A percentile compares a stretch with the other conserved stretches of the same genome.
phyloP scores from a whole-genome alignment of 2,329 filamentous ascomycete genomes.

The Biscogniauxia mediterranea region DNA sequence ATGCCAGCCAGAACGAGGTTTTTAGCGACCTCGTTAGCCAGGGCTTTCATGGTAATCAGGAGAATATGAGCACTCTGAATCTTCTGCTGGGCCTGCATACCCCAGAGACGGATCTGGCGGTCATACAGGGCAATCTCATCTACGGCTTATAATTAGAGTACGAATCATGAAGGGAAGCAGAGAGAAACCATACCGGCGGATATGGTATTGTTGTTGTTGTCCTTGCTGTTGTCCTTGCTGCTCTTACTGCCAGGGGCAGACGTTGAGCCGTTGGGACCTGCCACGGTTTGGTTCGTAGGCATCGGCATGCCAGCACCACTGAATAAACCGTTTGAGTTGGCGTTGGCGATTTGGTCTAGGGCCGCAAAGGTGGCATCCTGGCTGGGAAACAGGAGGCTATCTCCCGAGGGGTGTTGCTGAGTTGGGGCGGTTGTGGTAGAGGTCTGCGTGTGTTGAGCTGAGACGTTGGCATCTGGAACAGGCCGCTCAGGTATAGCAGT shows the following conservation, averaged over 20 bases:
- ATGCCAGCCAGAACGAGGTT: slow-evolving; percentile 95
- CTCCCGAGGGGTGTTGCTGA: slow-evolving; percentile 9
- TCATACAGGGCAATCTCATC: slow-evolving; percentile 98
- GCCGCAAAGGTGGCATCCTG: slow-evolving; percentile 15
- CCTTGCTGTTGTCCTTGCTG: no score
- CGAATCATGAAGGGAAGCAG: slow-evolving; percentile 1
- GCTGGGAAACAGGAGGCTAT: slow-evolving; percentile 14
- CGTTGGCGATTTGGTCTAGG: slow-evolving; percentile 16
- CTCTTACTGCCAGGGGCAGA: slow-evolving; percentile 13
- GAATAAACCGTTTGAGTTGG: slow-evolving; percentile 17
- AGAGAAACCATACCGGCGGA: slow-evolving; percentile 34
- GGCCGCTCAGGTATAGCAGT: slow-evolving; percentile 4
- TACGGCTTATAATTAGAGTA: slow-evolving; percentile 33
- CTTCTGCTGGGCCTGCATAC: slow-evolving; percentile 89
- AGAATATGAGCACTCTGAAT: slow-evolving; percentile 88
- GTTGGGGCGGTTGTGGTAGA: slow-evolving; percentile 7
- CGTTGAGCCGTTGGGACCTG: slow-evolving; percentile 9
- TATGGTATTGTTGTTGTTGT: slow-evolving; percentile 26
- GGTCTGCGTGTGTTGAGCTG: no score
- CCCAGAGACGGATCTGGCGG: slow-evolving; percentile 95
- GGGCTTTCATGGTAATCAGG: slow-evolving; percentile 80
- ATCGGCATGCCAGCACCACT: slow-evolving; percentile 9
- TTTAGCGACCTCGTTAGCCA: slow-evolving; percentile 94
- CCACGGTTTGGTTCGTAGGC: slow-evolving; percentile 15
- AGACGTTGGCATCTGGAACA: slow-evolving; percentile 8